Percentiles rank a stretch among this genome's conserved stretches.
Conservation (phyloP, 148 eudicot genomes). For the Vaccinium corymbosum region DNA sequence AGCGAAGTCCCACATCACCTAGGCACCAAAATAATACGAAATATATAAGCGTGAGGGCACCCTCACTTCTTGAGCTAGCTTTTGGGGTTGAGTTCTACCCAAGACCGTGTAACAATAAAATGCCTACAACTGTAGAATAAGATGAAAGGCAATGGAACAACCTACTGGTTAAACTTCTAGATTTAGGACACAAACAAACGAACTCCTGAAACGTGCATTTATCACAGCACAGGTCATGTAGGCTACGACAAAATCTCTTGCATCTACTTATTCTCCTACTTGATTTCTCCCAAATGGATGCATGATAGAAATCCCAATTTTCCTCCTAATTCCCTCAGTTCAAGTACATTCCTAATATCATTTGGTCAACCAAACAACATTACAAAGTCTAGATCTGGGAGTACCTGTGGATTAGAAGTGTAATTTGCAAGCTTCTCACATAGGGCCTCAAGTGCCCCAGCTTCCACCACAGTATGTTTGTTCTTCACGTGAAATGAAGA, state of each 20-base stretch:
- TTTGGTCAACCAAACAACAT: not conserved
- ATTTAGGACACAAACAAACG: not conserved
- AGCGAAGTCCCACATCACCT: too few relatives aligned
- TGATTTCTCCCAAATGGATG: not conserved
- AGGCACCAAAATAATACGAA: too few relatives aligned
- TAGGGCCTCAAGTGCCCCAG: conserved; percentile 75
- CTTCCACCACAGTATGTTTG: conserved; percentile 57
- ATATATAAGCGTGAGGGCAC: too few relatives aligned
- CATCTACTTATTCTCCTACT: not conserved
- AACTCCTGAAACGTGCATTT: not conserved
- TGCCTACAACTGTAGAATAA: not conserved
- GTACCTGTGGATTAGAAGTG: conserved; percentile 61
- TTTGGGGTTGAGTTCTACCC: too few relatives aligned
- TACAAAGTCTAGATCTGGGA: conserved; percentile 8
- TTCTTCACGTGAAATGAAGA: conserved; percentile 56
- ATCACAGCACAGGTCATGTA: not conserved
- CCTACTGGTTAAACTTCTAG: not conserved
- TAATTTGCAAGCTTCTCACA: conserved; percentile 56
- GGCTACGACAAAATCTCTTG: conserved; percentile 10
- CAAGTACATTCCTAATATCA: not conserved
- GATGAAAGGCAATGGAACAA: not conserved
- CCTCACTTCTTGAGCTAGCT: too few relatives aligned
- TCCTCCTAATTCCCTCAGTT: not conserved
- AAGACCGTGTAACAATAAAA: too few relatives aligned
- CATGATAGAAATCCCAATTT: not conserved